Base-by-base conservation (phyloP, 2,329 filamentous ascomycete species). In the Exophiala sp. region DNA sequence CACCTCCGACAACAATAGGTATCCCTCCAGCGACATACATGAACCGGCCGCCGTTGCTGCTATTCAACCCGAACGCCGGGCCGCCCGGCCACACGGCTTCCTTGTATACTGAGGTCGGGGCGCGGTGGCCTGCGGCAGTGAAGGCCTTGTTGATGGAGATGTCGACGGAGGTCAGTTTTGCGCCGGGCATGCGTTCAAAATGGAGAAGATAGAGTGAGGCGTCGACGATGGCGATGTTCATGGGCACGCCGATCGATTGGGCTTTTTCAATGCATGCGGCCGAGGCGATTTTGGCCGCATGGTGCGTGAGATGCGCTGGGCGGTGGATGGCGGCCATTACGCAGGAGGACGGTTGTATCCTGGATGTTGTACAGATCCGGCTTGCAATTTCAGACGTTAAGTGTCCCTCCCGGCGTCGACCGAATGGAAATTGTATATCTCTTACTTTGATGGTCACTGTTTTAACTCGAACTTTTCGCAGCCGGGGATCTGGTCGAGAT, bases 11-110 rank as follows among this genome's bases (percentile, higher is more conserved):
- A 30, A 68, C 57, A 56, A 80, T 72, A 2, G 76, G 76, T 2
- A 79, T 60, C 1, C 76, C 77, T 7, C 77, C 76, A 1, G 72
- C 76, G 59, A 79, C 75, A 6, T 75, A 71, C 61, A 65, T 74
- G 53, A 80, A 80, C 37, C 74, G 61, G 4, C 76, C 76, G 10
- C 72, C 71, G 61, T 80, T 79, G 38, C 74, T 72, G 32, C 76
- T 74, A 34, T 56, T 58, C 43, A 61, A 23, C 13, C 75, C 74
- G 54, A 72, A 79, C 0, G 73, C 76, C 1, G 67, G 63, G 0
- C 76, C 76, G 5, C 76, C 76, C 3, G 76, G 76, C 66, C 73
- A 71, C 16, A 78, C 75, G 34, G 66, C 68, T 53, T 77, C 76
- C 49, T 75, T 75, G 63, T 79, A 80, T 2, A 68, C 65, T 18